These are phyloP conservation scores for Hypoxylon trugodes DNA, from an alignment of 495 filamentous ascomycete genomes.

Conservation along the genomic window DNA sequence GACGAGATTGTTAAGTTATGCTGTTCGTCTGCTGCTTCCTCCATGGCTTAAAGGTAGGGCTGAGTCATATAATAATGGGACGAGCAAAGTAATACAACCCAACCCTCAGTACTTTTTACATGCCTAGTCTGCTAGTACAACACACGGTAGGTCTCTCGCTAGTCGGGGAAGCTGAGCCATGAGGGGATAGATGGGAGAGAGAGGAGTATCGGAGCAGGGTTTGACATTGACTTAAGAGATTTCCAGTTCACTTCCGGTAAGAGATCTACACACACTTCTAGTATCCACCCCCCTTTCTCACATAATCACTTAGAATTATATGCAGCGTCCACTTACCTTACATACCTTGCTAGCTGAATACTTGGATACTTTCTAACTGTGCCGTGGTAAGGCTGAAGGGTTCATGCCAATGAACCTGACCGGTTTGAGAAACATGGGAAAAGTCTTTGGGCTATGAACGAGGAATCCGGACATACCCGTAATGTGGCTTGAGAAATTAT, in stretches of 20 bases:
- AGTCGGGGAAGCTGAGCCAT: conserved; percentile 10
- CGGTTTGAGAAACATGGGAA: not conserved
- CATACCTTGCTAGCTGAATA: not conserved
- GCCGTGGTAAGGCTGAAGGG: conserved; percentile 29
- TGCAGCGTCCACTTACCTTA: conserved; percentile 5
- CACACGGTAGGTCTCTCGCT: no score
- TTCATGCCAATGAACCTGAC: conserved; percentile 8
- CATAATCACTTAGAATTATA: conserved; percentile 34
- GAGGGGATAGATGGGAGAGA: not conserved
- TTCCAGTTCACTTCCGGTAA: conserved; percentile 7
- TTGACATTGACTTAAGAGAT: conserved; percentile 1
- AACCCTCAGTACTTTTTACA: not conserved
- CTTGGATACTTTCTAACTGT: not conserved
- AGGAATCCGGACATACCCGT: conserved; percentile 13
- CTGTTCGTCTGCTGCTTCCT: conserved; percentile 1
- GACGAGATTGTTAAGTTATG: not conserved
- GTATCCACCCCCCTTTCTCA: conserved; percentile 13
- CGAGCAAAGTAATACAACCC: not conserved
- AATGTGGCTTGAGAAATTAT: conserved; percentile 5
- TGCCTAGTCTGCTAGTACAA: no score
- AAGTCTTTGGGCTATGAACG: not conserved
- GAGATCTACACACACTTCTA: conserved; percentile 20
- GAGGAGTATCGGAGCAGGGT: conserved; percentile 2
- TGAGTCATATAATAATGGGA: conserved; percentile 27
- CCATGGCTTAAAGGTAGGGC: not conserved